Evolutionary conservation across 176 grass and related monocot species (phyloP), one percentile per base, ranked within the genome.

Genomic region (Triticum turgidum): DNA sequence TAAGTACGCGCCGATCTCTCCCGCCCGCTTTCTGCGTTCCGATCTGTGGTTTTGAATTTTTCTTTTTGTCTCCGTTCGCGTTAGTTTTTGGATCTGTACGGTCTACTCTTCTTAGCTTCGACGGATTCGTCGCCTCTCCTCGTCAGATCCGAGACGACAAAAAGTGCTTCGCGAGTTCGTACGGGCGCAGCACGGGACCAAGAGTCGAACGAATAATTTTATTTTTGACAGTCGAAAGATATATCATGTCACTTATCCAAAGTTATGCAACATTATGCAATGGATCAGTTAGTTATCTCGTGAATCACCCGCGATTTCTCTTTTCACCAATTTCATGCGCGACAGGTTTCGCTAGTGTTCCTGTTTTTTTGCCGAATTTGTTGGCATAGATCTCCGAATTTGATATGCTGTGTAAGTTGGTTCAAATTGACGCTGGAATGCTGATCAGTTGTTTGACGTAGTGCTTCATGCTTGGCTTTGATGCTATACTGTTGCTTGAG

Each of bases 1-100:
- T 1, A 99, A 91, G 97, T 99, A 91, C 41, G 89, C 76, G 13
- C 34, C 33, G 73, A 81, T 35, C 51, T 59, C 54, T 69, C 21
- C 21, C 29, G 15, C 5, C 64, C 49, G 54, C 11, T 17, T 65
- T 51, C 6, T 3, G 27, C 20, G 44, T 6, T 21, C 68, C 76
- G 72, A 41, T 89, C 27, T 47, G 74, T 21, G 34, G n/a, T 54
- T 17, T 64, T 81, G 56, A 18, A 20, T 75, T 80, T 37, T 39
- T 7, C 51, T 80, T 37, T 39, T 7, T 76, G n/a, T 49, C 39
- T 15, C 79, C 18, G 44, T 47, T 11, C 9, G 69, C 10, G 20
- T 61, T 39, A 4, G 56, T 62, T 49, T 20, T 4, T 82, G 32
- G 51, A 86, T 82, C 38, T 9, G 49, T 17, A 44, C 30, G 47